Base-by-base conservation (phyloP, 805 yeast genomes). In the Nakazawaea ernobii region DNA sequence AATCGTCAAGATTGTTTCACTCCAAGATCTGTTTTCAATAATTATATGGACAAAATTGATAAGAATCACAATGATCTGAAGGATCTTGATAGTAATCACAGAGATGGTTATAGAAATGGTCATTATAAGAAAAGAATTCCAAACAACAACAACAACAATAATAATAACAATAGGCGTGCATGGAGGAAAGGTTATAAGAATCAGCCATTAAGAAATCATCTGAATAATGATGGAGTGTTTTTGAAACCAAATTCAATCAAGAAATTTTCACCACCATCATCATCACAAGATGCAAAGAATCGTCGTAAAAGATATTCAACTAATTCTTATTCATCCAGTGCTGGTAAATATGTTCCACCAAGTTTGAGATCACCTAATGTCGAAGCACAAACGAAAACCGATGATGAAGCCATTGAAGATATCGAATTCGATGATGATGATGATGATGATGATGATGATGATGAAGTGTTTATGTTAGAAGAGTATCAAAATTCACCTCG, bases 1-100 rank as follows among this genome's bases (percentile, higher is more conserved):
- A 79, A 79, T 54, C 72, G 92, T 44, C 84, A 81, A 55, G 92
- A 86, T 59, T 82, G 75, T 55, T 86, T 84, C 60, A 86, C 94
- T 3, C 94, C 94, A 2, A 85, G 84, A 47, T 79, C 90, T 26
- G 84, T 81, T 6, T 77, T 80, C 56, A 79, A 77, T 49, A 84
- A 81, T 53, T 84, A 82, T 60, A 77, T 84, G 84, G 88, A 80
- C 53, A 80, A 82, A 52, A 82, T 65, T 65, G 75, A 67, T 61
- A 70, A 54, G 59, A 67, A 59, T 52, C 43, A 42, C 10, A 44
- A 51, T 14, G 55, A 55, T 29, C 48, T 51, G 17, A 47, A 52
- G 15, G 52, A 58, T n/a, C 50, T 50, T 28, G 45, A 50, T 24
- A 47, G 53, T 28, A 51, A 53, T 26, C 53, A 51, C 36, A 43